Percentiles rank a stretch among this genome's conserved stretches.
phyloP scores from a whole-genome alignment of 2,329 filamentous ascomycete genomes.

The Cercospora beticola region DNA sequence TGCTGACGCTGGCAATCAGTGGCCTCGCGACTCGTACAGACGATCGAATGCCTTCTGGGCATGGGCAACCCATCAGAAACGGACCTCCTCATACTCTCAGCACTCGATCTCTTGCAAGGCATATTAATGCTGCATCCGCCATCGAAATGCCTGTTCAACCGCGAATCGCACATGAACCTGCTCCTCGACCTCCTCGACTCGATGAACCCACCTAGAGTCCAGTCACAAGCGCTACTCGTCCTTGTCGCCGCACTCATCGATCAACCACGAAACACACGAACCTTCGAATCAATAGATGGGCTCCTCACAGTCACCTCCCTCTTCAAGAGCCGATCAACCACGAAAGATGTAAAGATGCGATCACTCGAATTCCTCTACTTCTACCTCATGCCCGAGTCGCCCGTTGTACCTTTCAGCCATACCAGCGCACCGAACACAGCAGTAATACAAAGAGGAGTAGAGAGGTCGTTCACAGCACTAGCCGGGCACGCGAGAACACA shows the following conservation, averaged over 20 bases:
- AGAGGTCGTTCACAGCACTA: constrained; percentile 26
- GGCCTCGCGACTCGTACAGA: constrained; percentile 77
- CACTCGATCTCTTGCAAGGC: constrained; percentile 86
- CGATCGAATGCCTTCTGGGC: constrained; percentile 80
- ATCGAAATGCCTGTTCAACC: constrained; percentile 79
- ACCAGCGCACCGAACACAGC: constrained; percentile 32
- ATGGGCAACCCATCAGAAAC: constrained; percentile 79
- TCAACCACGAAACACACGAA: constrained; percentile 81
- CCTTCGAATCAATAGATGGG: constrained; percentile 89
- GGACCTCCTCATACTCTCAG: constrained; percentile 82
- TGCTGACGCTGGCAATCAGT: constrained; percentile 50
- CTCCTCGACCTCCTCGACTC: constrained; percentile 93
- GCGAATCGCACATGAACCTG: constrained; percentile 94
- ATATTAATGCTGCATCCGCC: constrained; percentile 84
- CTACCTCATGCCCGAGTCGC: constrained; percentile 90
- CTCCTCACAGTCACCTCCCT: constrained; percentile 87
- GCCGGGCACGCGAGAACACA: constrained; percentile 33
- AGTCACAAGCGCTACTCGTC: constrained; percentile 84
- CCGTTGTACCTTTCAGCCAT: constrained; percentile 36
- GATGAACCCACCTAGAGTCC: constrained; percentile 83
- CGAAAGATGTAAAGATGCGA: constrained; percentile 87
- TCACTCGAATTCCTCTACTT: constrained; percentile 98
- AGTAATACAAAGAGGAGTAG: constrained; percentile 27
- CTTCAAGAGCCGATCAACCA: constrained; percentile 85
- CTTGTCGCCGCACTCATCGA: constrained; percentile 87